Conservation (phyloP, 495 filamentous ascomycete species). For the Friedmanniomyces simplex region DNA sequence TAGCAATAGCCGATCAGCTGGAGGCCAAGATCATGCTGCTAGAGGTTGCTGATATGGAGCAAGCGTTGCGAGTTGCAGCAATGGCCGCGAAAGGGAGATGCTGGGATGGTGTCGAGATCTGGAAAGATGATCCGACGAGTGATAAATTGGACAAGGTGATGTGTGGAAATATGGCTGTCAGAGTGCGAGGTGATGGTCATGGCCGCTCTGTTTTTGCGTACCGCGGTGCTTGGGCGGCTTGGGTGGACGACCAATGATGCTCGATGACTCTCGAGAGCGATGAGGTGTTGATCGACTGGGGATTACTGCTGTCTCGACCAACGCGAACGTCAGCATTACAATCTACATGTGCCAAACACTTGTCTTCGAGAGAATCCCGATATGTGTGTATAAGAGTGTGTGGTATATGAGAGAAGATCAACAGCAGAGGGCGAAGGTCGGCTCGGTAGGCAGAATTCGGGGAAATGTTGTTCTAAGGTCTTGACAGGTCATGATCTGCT, state of each 20-base stretch:
- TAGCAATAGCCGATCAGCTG: slow-evolving; percentile 31
- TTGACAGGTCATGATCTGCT: too few relatives aligned
- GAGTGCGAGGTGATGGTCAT: slow-evolving; percentile 10
- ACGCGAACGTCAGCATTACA: too few relatives aligned
- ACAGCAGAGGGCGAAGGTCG: too few relatives aligned
- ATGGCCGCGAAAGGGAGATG: slow-evolving; percentile 11
- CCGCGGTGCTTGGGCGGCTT: not conserved
- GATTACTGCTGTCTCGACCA: too few relatives aligned
- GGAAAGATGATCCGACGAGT: slow-evolving; percentile 36
- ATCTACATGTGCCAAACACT: too few relatives aligned
- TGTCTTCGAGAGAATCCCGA: too few relatives aligned
- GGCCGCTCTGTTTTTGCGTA: slow-evolving; percentile 16
- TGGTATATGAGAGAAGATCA: too few relatives aligned
- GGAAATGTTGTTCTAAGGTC: too few relatives aligned
- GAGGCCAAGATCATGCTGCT: slow-evolving; percentile 40
- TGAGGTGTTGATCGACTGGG: too few relatives aligned
- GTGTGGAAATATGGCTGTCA: not conserved
- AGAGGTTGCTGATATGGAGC: slow-evolving; percentile 48
- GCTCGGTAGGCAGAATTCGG: too few relatives aligned
- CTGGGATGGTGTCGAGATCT: slow-evolving; percentile 41
- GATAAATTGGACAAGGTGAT: not conserved
- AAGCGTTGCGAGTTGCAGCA: slow-evolving; percentile 27
- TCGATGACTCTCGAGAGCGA: too few relatives aligned
- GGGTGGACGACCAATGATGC: not conserved
- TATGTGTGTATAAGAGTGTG: too few relatives aligned